Conservation (phyloP, 352 stramenopile genomes). For the Globisporangium spinosum region DNA sequence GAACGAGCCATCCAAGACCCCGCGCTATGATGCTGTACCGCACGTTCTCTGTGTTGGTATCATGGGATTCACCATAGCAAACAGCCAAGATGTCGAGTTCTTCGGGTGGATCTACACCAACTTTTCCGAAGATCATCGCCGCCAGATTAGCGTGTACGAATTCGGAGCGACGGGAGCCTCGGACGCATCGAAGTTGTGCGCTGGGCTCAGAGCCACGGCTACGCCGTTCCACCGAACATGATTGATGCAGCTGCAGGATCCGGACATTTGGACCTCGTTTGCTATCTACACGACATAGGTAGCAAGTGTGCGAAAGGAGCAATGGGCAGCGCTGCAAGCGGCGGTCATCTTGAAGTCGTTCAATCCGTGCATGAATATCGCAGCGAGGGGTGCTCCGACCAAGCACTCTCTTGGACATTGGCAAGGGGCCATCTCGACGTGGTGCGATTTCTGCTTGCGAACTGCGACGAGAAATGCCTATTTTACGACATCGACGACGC, state of each 20-base stretch:
- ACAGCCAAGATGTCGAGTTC: not conserved
- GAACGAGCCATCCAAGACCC: too few relatives aligned
- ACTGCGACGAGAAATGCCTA: too few relatives aligned
- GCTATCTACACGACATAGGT: not conserved
- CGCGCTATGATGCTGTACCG: too few relatives aligned
- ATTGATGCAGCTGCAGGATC: not conserved
- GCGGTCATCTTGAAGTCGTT: not conserved
- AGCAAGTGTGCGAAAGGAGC: not conserved
- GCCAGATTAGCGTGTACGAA: not conserved
- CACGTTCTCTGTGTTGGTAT: too few relatives aligned
- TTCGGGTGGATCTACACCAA: not conserved
- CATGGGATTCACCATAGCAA: not conserved
- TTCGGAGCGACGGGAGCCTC: not conserved
- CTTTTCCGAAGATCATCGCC: not conserved
- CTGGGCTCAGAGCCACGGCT: not conserved
- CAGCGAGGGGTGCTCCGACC: not conserved
- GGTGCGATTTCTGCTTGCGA: too few relatives aligned
- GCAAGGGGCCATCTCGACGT: too few relatives aligned
- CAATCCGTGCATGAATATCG: not conserved
- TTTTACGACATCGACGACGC: not conserved
- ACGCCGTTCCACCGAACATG: not conserved
- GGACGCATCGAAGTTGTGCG: not conserved
- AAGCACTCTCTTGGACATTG: too few relatives aligned
- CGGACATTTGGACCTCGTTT: not conserved
- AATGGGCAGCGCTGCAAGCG: not conserved